Conservation (phyloP, 2,329 filamentous ascomycete species). For the Tympanopsis confertula region DNA sequence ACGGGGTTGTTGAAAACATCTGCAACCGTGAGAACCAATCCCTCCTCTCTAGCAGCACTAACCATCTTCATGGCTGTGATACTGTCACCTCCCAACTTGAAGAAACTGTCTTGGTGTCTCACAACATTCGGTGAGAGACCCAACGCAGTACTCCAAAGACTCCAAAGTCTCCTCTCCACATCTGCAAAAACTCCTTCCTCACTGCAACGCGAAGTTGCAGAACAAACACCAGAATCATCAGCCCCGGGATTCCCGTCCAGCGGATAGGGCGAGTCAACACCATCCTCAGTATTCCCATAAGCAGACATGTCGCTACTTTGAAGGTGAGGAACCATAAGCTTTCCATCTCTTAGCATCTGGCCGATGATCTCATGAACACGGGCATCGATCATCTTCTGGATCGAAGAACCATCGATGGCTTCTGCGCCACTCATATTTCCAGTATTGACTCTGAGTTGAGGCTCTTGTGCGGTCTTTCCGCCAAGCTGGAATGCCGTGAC, state of each 20-base stretch:
- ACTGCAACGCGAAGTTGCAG: background rate
- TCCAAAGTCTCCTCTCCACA: background rate
- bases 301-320: too few relatives aligned
- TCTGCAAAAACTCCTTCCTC: too few relatives aligned
- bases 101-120: constrained; percentile 23
- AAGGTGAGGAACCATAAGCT: background rate
- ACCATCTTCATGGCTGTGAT: constrained; percentile 27
- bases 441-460: too few relatives aligned
- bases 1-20: constrained; percentile 24
- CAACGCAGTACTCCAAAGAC: background rate
- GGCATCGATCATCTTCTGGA: constrained; percentile 17
- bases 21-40: constrained; percentile 24
- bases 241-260: too few relatives aligned
- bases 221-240: too few relatives aligned
- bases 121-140: constrained; percentile 11
- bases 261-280: too few relatives aligned
- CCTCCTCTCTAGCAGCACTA: constrained; percentile 22
- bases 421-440: constrained; percentile 10
- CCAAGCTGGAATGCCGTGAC: background rate
- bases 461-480: background rate
- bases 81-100: constrained; percentile 25
- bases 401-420: constrained; percentile 9
- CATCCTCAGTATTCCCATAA: background rate
- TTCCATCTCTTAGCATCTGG: background rate
- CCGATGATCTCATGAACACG: background rate